A percentile compares a stretch with the other conserved stretches of the same genome.
These are phyloP conservation scores for Syzygium aqueum DNA, from an alignment of 345 rosid species.

Conservation along the genomic window DNA sequence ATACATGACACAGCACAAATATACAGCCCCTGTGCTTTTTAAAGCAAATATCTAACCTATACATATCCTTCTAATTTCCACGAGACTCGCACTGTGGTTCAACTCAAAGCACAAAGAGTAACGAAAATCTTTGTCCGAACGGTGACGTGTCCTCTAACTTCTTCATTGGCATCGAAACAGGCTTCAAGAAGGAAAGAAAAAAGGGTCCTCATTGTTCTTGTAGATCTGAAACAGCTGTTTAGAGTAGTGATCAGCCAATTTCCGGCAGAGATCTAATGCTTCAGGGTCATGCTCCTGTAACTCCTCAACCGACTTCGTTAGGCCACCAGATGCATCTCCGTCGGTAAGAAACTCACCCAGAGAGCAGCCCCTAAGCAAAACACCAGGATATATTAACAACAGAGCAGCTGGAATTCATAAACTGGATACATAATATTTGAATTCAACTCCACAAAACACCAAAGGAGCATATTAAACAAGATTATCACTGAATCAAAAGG, in stretches of 20 bases:
- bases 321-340: slow-evolving; percentile 44
- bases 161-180: not conserved
- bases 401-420: not conserved
- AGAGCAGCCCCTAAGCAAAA: slow-evolving; percentile 35
- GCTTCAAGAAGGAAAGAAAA: slow-evolving; percentile 20
- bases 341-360: slow-evolving; percentile 47
- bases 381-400: not conserved
- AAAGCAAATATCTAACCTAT: not conserved
- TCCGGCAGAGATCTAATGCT: slow-evolving; percentile 42
- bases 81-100: not conserved
- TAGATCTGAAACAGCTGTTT: slow-evolving; percentile 69
- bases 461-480: not conserved
- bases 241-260: slow-evolving; percentile 40
- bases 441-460: not conserved
- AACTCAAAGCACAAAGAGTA: not conserved
- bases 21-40: not conserved
- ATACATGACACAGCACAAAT: not conserved
- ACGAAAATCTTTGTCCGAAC: not conserved
- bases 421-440: not conserved
- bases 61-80: not conserved
- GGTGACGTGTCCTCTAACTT: not conserved
- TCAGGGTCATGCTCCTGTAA: slow-evolving; percentile 20
- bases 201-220: slow-evolving; percentile 50
- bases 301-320: slow-evolving; percentile 51
- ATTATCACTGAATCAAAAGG: not conserved